Conservation (phyloP, 108 stramenopile species). For the Nannochloropsis gaditana region DNA sequence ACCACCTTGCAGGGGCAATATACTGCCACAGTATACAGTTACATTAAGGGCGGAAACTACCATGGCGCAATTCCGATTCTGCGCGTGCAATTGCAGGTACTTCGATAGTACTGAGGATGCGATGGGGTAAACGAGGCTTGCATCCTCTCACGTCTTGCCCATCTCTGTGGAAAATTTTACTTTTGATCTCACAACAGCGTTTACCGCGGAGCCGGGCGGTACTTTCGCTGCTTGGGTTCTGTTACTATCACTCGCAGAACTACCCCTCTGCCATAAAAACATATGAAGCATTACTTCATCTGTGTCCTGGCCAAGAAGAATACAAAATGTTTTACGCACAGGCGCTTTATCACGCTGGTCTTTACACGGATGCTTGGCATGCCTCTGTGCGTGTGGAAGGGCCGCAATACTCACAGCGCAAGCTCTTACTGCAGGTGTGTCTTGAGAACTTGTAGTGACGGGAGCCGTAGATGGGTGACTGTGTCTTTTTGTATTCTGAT, state of each 20-base stretch:
- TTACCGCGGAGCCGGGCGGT: constrained; percentile 66
- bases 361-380: constrained; percentile 47
- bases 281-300: constrained; percentile 67
- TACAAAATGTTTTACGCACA: constrained; percentile 72
- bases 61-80: constrained; percentile 56
- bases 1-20: constrained; percentile 40
- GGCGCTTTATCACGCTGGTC: constrained; percentile 64
- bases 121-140: constrained; percentile 32
- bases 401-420: constrained; percentile 58
- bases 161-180: constrained; percentile 19
- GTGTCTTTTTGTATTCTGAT: too few relatives aligned
- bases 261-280: constrained; percentile 47
- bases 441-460: not conserved
- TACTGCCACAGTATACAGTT: constrained; percentile 57
- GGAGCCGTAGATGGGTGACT: too few relatives aligned
- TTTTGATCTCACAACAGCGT: constrained; percentile 52
- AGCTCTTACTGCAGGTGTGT: constrained; percentile 62
- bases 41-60: constrained; percentile 57
- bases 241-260: constrained; percentile 64
- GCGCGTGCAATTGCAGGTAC: constrained; percentile 39
- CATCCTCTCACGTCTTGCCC: not conserved
- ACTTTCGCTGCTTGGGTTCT: constrained; percentile 71
- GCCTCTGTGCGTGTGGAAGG: constrained; percentile 53
- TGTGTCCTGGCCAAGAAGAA: constrained; percentile 70
- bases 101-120: not conserved